A percentile compares a stretch with the other conserved stretches of the same genome.
Evolutionary conservation across 2,329 filamentous ascomycete species (phyloP).

Genomic region (Hypomyces perniciosus): DNA sequence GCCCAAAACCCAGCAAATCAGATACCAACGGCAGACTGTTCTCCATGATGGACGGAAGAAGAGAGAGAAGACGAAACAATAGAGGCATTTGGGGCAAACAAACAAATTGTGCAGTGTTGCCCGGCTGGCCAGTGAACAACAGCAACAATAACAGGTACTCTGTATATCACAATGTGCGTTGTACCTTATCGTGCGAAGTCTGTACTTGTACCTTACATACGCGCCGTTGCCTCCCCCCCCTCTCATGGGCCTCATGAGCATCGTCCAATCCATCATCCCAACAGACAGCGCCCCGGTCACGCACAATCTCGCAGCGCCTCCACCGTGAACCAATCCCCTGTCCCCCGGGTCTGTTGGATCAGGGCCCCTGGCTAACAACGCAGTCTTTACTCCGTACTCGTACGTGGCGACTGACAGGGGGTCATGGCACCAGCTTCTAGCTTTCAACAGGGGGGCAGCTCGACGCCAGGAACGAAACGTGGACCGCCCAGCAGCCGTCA

Average conservation of each 20-base stretch:
- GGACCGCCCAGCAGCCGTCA: conserved; percentile 3
- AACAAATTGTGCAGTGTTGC: no score
- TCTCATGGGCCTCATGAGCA: not conserved
- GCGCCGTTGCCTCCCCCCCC: not conserved
- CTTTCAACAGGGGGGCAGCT: not conserved
- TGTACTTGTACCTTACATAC: not conserved
- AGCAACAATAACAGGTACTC: not conserved
- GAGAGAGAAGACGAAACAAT: no score
- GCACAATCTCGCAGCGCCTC: conserved; percentile 12
- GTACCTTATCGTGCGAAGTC: not conserved
- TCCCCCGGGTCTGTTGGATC: conserved; percentile 1
- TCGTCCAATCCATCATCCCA: not conserved
- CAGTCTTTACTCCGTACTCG: not conserved
- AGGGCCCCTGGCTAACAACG: not conserved
- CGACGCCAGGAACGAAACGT: conserved; percentile 13
- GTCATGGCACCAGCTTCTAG: no score
- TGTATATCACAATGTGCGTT: not conserved
- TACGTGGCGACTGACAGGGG: no score
- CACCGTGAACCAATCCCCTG: conserved; percentile 6
- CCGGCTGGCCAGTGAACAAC: no score
- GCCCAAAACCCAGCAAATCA: no score
- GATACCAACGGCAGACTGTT: no score
- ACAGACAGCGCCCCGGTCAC: not conserved
- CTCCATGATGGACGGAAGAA: no score
- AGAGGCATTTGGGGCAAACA: no score